Evolutionary conservation across 2,329 filamentous ascomycete genomes (phyloP), one percentile per base, ranked within the genome.

Genomic region (Zarea fungicola): DNA sequence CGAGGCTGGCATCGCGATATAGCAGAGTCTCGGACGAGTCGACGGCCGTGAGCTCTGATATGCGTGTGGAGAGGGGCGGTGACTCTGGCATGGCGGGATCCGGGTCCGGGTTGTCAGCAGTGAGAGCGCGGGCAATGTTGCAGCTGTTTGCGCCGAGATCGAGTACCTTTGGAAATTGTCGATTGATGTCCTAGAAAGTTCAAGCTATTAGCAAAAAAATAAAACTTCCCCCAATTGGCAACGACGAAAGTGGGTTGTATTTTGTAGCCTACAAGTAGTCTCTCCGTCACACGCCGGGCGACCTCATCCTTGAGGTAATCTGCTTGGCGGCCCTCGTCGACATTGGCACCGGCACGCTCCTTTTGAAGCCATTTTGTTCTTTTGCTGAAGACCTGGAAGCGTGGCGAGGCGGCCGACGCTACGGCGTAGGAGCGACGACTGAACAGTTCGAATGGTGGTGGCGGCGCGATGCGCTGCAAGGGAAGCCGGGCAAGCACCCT

Each of bases 271-370:
- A 91, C 87, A 57, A 97, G 75, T 42, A 99, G 74, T 40, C 93
- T 80, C 59, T 97, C 92, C 59, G 87, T 89, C 22, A 99, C 72
- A 42, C 93, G 81, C 39, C 77, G 75, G 43, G 93, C 93, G 5
- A 96, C 86, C 65, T 97, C 92, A 63, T 97, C 90, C 64, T 91
- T 90, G 49, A 99, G 73, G 63, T 97, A 97, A 70, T 97, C 93
- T 21, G 89, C 85, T 60, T 87, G 80, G 14, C 92, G 80, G 63
- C 90, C 90, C 54, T 77, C 69, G 55, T 88, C 80, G 9, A 78
- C 72, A 62, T 92, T 75, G 39, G 74, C 64, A 1, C 88, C 91
- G 1, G 90, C 87, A 53, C 92, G 81, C 66, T 97, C 90, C 66
- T 89, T 95, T 65, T 99, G 93, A 42, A 93, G 72, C 75, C 87